phyloP scores from a whole-genome alignment of 371 early-diverging fungal genomes.

The Rhizopus sp. region DNA sequence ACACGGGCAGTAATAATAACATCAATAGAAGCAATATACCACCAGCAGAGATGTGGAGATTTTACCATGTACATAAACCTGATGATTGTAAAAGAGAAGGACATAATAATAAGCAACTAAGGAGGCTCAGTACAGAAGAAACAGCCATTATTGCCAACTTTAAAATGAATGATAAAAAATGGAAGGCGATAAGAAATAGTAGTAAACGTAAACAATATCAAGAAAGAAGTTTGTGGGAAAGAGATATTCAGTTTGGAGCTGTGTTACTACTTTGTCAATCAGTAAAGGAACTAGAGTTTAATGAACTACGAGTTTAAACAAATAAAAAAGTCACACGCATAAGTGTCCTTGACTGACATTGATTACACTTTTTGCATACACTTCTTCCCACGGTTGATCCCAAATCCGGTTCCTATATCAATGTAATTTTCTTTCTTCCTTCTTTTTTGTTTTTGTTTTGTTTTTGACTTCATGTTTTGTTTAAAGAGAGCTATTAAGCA shows the following conservation, averaged over 20 bases:
- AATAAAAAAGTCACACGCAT: too few species aligned
- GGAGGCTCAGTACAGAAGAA: conserved; percentile 27
- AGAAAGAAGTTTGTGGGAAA: conserved; percentile 20
- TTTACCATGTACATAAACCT: conserved; percentile 24
- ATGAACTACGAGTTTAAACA: conserved; percentile 22
- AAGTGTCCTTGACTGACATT: not conserved
- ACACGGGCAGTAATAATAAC: not conserved
- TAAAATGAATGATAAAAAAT: conserved; percentile 28
- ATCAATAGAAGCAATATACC: not conserved
- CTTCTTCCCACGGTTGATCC: conserved; percentile 13
- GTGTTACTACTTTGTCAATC: conserved; percentile 25
- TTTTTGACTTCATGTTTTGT: conserved; percentile 9
- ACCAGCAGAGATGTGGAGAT: conserved; percentile 28
- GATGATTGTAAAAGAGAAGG: conserved; percentile 3
- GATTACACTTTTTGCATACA: not conserved
- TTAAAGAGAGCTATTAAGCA: conserved; percentile 11
- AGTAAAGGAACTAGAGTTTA: conserved; percentile 25
- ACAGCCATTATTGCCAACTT: conserved; percentile 26
- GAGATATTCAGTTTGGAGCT: conserved; percentile 30
- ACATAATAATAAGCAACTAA: conserved; percentile 8
- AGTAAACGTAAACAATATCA: conserved; percentile 14
- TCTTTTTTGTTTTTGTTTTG: conserved; percentile 2
- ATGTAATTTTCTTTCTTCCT: not conserved
- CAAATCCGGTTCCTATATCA: not conserved
- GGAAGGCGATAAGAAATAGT: conserved; percentile 23